Conservation (phyloP, 2,329 filamentous ascomycete species). For the Epichloe uncinata region DNA sequence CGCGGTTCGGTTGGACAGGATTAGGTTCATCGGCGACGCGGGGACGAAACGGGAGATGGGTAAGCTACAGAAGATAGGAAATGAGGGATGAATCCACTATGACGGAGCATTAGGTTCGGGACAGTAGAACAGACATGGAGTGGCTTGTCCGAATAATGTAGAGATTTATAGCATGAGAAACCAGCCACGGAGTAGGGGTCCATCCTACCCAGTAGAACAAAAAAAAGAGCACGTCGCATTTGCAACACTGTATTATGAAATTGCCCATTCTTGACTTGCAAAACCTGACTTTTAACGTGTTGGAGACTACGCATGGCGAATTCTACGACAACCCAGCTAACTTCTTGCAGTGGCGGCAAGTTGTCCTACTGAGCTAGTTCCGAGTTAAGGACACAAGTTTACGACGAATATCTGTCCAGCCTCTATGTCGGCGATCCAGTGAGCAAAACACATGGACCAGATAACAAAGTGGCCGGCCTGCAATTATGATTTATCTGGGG, state of each 20-base stretch:
- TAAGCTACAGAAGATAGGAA: constrained; percentile 87
- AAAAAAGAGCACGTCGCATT: background rate
- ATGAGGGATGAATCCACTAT: constrained; percentile 40
- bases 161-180: background rate
- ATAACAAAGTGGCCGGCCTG: constrained; percentile 46
- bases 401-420: constrained; percentile 5
- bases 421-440: constrained; percentile 15
- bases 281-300: too few relatives aligned
- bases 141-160: background rate
- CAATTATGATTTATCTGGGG: constrained; percentile 71
- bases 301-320: background rate
- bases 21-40: constrained; percentile 72
- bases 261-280: too few relatives aligned
- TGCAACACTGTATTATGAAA: background rate
- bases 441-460: constrained; percentile 20
- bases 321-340: background rate
- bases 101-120: background rate
- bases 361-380: too few relatives aligned
- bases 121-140: background rate
- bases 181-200: background rate
- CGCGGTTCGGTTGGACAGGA: constrained; percentile 68
- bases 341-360: too few relatives aligned
- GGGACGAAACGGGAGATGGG: constrained; percentile 89
- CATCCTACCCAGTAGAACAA: background rate
- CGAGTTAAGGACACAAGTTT: background rate